Conservation (phyloP, 768 basidiomycete genomes). For the Rhizopogon sp. region DNA sequence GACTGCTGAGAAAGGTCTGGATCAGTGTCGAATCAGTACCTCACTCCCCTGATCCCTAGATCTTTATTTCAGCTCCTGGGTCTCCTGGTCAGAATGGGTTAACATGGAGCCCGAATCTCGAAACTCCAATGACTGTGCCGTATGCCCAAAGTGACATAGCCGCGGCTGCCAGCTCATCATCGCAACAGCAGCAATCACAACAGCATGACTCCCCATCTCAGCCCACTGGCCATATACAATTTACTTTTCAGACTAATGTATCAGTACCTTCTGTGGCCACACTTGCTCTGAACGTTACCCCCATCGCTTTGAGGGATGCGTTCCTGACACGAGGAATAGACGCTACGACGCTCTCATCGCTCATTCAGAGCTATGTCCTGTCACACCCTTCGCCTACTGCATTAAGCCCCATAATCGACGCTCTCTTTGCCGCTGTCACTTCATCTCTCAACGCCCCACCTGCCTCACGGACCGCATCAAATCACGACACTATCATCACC, state of each 20-base stretch:
- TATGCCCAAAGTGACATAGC: constrained; percentile 25
- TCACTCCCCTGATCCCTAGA: constrained; percentile 1
- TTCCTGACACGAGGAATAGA: constrained; percentile 36
- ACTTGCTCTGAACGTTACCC: constrained; percentile 24
- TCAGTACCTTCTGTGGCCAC: constrained; percentile 33
- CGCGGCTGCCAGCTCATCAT: constrained; percentile 24
- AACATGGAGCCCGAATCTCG: constrained; percentile 34
- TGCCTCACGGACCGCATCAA: constrained; percentile 29
- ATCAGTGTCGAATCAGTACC: constrained; percentile 1
- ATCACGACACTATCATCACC: constrained; percentile 30
- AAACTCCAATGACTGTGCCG: constrained; percentile 32
- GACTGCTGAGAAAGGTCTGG: constrained; percentile 44
- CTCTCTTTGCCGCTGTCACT: constrained; percentile 49
- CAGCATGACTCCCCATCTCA: constrained; percentile 16
- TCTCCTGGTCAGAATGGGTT: constrained; percentile 20
- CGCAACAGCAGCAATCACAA: constrained; percentile 25
- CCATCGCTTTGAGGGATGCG: constrained; percentile 25
- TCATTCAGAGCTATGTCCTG: constrained; percentile 46
- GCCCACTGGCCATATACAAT: constrained; percentile 35
- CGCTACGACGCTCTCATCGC: constrained; percentile 42
- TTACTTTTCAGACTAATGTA: constrained; percentile 38
- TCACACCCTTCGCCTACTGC: constrained; percentile 47
- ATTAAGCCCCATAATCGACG: constrained; percentile 43
- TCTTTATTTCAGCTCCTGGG: constrained; percentile 9
- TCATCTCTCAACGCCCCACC: constrained; percentile 16